Conservation (phyloP, 805 yeast species). For the Pichia nanzhaoensis region DNA sequence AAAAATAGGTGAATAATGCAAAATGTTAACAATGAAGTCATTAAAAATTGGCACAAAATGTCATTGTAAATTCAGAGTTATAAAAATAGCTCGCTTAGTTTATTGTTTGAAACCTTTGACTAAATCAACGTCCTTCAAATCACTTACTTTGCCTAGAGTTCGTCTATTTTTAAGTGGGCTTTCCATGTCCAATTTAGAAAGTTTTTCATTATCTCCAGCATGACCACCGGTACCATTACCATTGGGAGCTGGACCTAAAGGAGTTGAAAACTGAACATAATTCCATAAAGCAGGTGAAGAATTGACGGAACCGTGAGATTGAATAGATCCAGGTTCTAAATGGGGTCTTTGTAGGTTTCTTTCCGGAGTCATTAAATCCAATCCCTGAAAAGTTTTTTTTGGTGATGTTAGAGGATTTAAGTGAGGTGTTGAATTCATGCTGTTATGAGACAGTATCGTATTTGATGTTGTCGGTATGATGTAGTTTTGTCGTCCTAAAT, state of each 20-base stretch:
- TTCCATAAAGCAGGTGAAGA: slow-evolving; percentile 93
- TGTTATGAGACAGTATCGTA: neutral
- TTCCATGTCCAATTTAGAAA: slow-evolving; percentile 23
- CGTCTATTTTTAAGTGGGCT: slow-evolving; percentile 26
- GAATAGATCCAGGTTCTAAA: slow-evolving; percentile 26
- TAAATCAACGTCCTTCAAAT: slow-evolving; percentile 41
- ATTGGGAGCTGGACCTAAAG: slow-evolving; percentile 21
- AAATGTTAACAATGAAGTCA: too few species aligned
- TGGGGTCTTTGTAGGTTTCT: slow-evolving; percentile 35
- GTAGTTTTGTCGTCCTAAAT: slow-evolving; percentile 5
- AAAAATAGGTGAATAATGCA: too few species aligned
- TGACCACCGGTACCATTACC: slow-evolving; percentile 1
- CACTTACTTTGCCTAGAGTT: slow-evolving; percentile 29
- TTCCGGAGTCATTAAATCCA: slow-evolving; percentile 62
- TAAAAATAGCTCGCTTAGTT: neutral
- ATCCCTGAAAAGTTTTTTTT: slow-evolving; percentile 39
- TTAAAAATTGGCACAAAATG: neutral
- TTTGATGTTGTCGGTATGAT: neutral
- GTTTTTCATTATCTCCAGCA: slow-evolving; percentile 4
- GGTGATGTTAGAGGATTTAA: slow-evolving; percentile 14
- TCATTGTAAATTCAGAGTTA: too few species aligned
- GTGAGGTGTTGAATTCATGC: neutral
- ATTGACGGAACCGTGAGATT: slow-evolving; percentile 37
- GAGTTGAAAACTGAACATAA: slow-evolving; percentile 64
- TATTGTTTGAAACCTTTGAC: slow-evolving; percentile 38